Percentiles rank a stretch among this genome's conserved stretches.
phyloP scores from a whole-genome alignment of 148 eudicot genomes.

The Pharnaceum exiguum region DNA sequence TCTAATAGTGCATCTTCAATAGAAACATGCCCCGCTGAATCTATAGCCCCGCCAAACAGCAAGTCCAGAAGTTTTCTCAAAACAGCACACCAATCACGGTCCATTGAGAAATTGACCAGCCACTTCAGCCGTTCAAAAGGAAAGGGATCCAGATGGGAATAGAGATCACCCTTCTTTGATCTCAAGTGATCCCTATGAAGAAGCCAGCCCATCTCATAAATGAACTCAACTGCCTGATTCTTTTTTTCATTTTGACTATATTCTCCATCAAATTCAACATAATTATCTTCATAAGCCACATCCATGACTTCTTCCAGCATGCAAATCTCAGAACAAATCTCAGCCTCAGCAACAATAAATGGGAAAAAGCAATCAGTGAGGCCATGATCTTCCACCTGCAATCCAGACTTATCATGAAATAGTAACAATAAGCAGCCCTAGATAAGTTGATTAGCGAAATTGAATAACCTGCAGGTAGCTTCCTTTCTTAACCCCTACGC shows the following conservation, averaged over 20 bases:
- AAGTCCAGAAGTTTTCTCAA: conserved; percentile 64
- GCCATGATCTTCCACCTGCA: conserved; percentile 81
- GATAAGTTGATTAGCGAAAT: too few species aligned
- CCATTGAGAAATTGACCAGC: conserved; percentile 74
- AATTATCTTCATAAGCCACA: conserved; percentile 24
- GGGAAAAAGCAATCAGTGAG: conserved; percentile 81
- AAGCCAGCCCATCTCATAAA: conserved; percentile 98
- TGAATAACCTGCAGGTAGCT: too few species aligned
- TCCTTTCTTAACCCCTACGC: too few species aligned
- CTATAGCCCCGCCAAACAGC: conserved; percentile 50
- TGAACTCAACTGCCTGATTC: conserved; percentile 56
- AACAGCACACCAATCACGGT: conserved; percentile 83
- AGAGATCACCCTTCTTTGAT: conserved; percentile 25
- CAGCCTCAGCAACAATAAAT: conserved; percentile 81
- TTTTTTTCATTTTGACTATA: conserved; percentile 26
- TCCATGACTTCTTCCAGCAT: conserved; percentile 60
- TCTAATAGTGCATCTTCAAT: conserved; percentile 46
- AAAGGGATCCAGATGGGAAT: conserved; percentile 38
- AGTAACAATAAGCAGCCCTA: background rate
- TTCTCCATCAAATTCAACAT: conserved; percentile 25
- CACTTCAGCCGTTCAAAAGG: conserved; percentile 65
- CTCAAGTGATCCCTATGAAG: conserved; percentile 53
- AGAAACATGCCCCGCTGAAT: conserved; percentile 43
- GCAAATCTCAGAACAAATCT: conserved; percentile 86
- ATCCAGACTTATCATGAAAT: too few species aligned